Base-by-base conservation (phyloP, 1,284 basidiomycete species). In the Malassezia nana region DNA sequence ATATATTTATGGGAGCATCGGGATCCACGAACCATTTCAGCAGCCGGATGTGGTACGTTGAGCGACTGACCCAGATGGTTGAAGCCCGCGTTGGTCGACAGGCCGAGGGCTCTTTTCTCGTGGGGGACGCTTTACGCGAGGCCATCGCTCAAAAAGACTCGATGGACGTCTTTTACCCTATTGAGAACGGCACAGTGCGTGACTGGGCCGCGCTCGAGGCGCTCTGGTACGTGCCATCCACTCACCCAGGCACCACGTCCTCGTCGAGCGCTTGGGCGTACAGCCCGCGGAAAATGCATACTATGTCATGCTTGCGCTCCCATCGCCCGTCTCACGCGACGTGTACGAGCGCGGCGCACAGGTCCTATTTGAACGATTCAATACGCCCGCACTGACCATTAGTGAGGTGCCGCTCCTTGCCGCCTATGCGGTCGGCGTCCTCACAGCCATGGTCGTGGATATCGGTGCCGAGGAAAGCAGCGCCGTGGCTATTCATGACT, bases 331-430 rank as follows among this genome's bases (percentile, higher is more conserved):
- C 18, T 80, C 86, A n/a, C 81, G 85, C 48, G 78, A 81, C 49
- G 80, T 82, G 5, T 81, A 84, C 69, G 87, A 92, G 68, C 79
- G 79, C 42, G 79, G 85, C 67, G 85, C 85, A 61, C 88, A 87
- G 69, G 79, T 90, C 52, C 89, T 94, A 73, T 98, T 96, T 69
- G 91, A 96, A 73, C 82, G 84, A n/a, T 87, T 95, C 80, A 94
- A 95, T 72, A 83, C 85, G 39, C 86, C 92, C 4, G 86, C 83
- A 25, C 82, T 95, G 60, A 82, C 82, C 39, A 79, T 94, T 61
- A 79, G 92, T 38, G 86, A 92, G 58, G 83, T 87, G 2, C 84
- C 91, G 5, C 81, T 92, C 67, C 82, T 86, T 4, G 84, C 87
- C 57, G 78, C 89, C 51, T 94, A 85, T 75, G 84, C 87, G 18